A percentile compares a stretch with the other conserved stretches of the same genome.
phyloP scores from a whole-genome alignment of 1,139 yeast species.

The Pichia sp. region DNA sequence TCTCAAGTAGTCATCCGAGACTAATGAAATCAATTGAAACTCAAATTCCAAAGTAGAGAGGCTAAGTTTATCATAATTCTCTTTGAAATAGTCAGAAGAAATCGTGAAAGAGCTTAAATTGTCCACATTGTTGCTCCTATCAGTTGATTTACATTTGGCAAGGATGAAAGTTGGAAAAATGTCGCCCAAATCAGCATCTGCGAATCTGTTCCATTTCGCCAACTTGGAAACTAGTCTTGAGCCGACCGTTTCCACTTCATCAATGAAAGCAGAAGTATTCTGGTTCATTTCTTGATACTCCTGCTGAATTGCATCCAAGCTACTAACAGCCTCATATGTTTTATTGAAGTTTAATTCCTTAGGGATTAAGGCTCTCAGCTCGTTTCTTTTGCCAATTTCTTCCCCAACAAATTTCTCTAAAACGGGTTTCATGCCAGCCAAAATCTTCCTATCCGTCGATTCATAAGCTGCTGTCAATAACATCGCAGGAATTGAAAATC shows the following conservation, averaged over 20 bases:
- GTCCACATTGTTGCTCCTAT: too few relatives aligned
- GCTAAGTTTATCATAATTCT: constrained; percentile 18
- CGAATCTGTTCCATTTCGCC: constrained; percentile 23
- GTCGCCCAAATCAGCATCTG: constrained; percentile 45
- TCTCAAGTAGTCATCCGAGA: constrained; percentile 47
- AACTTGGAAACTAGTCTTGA: constrained; percentile 3
- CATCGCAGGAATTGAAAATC: constrained; percentile 42
- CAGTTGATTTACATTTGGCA: too few relatives aligned
- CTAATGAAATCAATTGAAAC: constrained; percentile 37
- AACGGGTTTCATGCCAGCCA: constrained; percentile 28
- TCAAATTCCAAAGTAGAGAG: constrained; percentile 20
- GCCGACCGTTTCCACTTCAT: constrained; percentile 9
- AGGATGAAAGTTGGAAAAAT: constrained; percentile 49
- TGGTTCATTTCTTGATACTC: not conserved
- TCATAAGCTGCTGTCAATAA: constrained; percentile 40
- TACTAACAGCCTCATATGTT: not conserved
- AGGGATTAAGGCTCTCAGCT: constrained; percentile 21
- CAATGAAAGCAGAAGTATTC: too few relatives aligned
- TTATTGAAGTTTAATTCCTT: constrained; percentile 13
- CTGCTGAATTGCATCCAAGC: not conserved
- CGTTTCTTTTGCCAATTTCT: constrained; percentile 38
- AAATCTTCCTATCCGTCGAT: constrained; percentile 31
- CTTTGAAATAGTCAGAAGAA: constrained; percentile 40
- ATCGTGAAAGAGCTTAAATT: constrained; percentile 30
- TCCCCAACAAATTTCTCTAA: constrained; percentile 29